Conservation (phyloP, 164 flowering plant genomes). For the Chloranthus sessilifolius region DNA sequence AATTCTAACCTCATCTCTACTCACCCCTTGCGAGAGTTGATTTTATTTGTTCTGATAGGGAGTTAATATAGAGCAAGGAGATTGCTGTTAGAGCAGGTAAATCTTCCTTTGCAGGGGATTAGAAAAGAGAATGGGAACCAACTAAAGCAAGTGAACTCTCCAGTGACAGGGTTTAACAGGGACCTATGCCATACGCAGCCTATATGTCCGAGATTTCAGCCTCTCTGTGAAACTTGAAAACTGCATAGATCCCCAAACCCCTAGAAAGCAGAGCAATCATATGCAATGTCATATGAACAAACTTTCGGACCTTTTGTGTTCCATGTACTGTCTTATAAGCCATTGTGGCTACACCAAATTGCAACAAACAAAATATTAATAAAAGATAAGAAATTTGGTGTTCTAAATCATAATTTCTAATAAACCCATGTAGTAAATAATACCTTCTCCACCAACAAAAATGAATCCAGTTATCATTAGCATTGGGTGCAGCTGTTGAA, state of each 20-base stretch:
- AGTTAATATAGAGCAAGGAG: too few species aligned
- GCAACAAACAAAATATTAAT: neutral
- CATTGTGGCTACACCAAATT: constrained; percentile 45
- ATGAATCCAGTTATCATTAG: constrained; percentile 35
- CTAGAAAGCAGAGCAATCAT: constrained; percentile 45
- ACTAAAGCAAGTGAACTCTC: too few species aligned
- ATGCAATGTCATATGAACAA: constrained; percentile 38
- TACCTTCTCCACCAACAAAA: constrained; percentile 56
- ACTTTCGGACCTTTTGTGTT: constrained; percentile 23
- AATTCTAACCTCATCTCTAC: too few species aligned
- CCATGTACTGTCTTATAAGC: constrained; percentile 47
- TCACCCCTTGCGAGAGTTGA: too few species aligned
- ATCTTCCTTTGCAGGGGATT: too few species aligned
- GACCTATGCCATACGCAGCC: too few species aligned
- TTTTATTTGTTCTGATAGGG: too few species aligned
- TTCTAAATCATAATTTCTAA: neutral
- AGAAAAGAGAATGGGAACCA: too few species aligned
- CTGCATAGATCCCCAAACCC: constrained; percentile 49
- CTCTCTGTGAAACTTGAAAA: constrained; percentile 55
- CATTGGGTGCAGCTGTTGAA: constrained; percentile 55
- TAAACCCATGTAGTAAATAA: neutral
- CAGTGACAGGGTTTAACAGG: too few species aligned
- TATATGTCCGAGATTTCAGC: constrained; percentile 19
- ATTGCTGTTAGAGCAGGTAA: too few species aligned
- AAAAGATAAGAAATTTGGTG: too few species aligned